Base-by-base conservation (phyloP, 345 rosid genomes). In the Sisymbrium altissimum region DNA sequence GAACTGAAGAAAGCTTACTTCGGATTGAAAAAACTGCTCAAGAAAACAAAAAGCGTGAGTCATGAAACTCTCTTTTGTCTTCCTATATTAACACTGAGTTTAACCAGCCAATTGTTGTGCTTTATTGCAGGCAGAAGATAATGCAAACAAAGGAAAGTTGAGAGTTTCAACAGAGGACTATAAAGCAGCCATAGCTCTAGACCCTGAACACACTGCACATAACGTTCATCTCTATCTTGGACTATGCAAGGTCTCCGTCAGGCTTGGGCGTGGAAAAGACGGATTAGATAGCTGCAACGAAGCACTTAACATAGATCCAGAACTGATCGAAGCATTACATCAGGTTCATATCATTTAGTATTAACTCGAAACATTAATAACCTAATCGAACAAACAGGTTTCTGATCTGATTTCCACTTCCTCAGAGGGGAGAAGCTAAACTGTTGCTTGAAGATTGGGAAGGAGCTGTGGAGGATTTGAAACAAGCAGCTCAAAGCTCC, bases 371-470 rank as follows among this genome's bases (percentile, higher is more conserved):
- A 65, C 23, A 10, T 63, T 10, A 44, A 1, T 36, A 44, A 55
- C 19, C 21, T 13, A 38, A 14, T 50, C 32, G 29, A 68, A 17
- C 46, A 40, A 40, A 68, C 59, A 57, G n/a, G 48, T 40, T 10
- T 21, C 63, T 64, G 67, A 71, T 58, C 72, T 64, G 67, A 64
- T 65, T 39, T 23, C 25, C 3, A 53, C 55, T 74, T 63, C 61
- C 53, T 43, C 73, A 95, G 99, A 86, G 97, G 67, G 99, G 97
- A 67, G 96, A 96, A 84, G 98, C 99, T 75, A 92, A 90, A 87
- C 84, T 92, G 62, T 80, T 96, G 79, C 80, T 80, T 3, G 99
- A 96, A 84, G 98, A 96, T 68, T 96, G 94, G 94, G 98, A 92
- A 86, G 99, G 99, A 76, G 99, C 99, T 33, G 91, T 96, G 58